phyloP scores from a whole-genome alignment of 2,329 filamentous ascomycete species.

The Colletotrichum sublineola region DNA sequence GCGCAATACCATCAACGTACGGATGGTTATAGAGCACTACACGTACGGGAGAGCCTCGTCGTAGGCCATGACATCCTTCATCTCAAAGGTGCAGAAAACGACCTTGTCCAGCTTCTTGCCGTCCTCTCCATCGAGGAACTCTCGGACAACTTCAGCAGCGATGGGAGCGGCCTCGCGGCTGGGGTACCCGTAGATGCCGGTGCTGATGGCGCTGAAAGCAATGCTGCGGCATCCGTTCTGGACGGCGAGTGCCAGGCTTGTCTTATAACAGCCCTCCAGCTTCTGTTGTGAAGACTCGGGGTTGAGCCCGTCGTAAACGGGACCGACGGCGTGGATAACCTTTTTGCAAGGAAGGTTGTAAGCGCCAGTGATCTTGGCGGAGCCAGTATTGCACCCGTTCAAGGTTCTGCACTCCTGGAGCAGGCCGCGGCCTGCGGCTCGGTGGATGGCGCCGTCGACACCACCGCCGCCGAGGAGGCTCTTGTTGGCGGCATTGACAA shows the following conservation, averaged over 20 bases:
- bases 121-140: constrained; percentile 64
- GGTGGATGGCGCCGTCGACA: constrained; percentile 89
- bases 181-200: constrained; percentile 91
- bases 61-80: constrained; percentile 84
- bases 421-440: constrained; percentile 79
- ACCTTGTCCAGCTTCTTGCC: constrained; percentile 74
- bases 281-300: constrained; percentile 60
- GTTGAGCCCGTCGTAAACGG: constrained; percentile 71
- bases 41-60: constrained; percentile 79
- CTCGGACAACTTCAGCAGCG: constrained; percentile 72
- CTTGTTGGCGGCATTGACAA: constrained; percentile 93
- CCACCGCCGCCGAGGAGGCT: constrained; percentile 88
- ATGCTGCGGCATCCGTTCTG: constrained; percentile 76
- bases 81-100: constrained; percentile 86
- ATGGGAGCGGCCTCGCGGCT: constrained; percentile 78
- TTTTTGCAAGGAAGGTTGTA: constrained; percentile 81
- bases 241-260: constrained; percentile 79
- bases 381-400: constrained; percentile 80
- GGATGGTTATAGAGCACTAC: background rate
- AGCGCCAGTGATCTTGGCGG: constrained; percentile 84
- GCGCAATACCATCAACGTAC: no score
- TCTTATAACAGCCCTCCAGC: constrained; percentile 75
- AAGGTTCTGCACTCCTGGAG: constrained; percentile 79
- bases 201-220: constrained; percentile 88
- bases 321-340: constrained; percentile 93